Percentiles rank a stretch among this genome's conserved stretches.
These are phyloP conservation scores for Pseudogymnoascus verrucosus DNA, from an alignment of 2,329 filamentous ascomycete genomes.

Conservation along the genomic window DNA sequence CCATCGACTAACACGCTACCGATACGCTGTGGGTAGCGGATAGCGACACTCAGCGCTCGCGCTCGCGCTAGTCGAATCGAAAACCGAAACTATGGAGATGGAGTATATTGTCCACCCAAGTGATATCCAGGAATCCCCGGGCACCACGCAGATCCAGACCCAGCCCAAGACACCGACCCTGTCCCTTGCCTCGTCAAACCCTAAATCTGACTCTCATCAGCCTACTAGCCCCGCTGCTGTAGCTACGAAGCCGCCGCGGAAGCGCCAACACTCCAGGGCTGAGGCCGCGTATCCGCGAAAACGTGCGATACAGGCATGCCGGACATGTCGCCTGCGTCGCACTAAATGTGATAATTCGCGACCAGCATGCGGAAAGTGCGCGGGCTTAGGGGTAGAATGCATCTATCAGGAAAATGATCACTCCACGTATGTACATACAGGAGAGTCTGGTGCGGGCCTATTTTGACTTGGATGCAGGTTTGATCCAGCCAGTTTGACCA, in stretches of 20 bases:
- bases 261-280: neutral
- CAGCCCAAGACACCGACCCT: neutral
- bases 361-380: constrained; percentile 26
- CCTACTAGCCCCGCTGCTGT: neutral
- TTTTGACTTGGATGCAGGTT: constrained; percentile 9
- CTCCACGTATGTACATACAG: constrained; percentile 2
- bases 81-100: constrained; percentile 6
- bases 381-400: constrained; percentile 27
- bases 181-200: neutral
- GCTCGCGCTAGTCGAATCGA: neutral
- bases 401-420: constrained; percentile 19
- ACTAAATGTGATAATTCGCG: constrained; percentile 30
- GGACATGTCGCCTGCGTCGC: constrained; percentile 26
- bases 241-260: constrained; percentile 3
- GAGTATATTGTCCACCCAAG: constrained; percentile 8
- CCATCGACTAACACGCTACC: neutral
- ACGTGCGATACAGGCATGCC: constrained; percentile 28
- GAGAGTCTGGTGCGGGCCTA: neutral
- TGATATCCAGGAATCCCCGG: constrained; percentile 5
- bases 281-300: constrained; percentile 21
- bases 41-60: neutral
- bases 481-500: constrained; percentile 15
- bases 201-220: neutral
- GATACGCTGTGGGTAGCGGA: neutral
- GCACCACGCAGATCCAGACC: neutral